A percentile compares a stretch with the other conserved stretches of the same genome.
phyloP scores from a whole-genome alignment of 257 asterid genomes.

The Orobanche coerulescens region DNA sequence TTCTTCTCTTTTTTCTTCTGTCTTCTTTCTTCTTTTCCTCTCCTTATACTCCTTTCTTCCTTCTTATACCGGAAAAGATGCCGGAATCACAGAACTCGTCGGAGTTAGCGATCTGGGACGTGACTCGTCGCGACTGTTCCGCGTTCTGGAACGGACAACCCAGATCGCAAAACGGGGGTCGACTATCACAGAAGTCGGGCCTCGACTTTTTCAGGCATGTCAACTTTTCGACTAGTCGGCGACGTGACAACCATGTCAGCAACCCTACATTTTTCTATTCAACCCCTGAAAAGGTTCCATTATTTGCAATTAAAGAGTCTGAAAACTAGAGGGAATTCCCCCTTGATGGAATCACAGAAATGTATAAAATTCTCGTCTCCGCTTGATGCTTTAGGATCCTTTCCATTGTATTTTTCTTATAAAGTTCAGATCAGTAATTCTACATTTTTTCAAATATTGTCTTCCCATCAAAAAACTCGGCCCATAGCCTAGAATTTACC shows the following conservation, averaged over 20 bases:
- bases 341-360: neutral
- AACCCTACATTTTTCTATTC: neutral
- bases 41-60: no score
- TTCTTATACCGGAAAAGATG: no score
- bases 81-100: no score
- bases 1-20: no score
- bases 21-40: no score
- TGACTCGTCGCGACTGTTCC: no score
- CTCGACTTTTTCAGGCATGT: no score
- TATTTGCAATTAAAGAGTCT: neutral
- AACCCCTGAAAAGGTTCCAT: neutral
- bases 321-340: neutral
- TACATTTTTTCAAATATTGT: neutral
- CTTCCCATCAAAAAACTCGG: neutral
- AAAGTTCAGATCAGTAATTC: neutral
- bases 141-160: no score
- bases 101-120: no score
- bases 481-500: constrained; percentile 4
- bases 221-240: no score
- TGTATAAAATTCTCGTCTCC: neutral
- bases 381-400: neutral
- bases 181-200: no score
- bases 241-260: neutral
- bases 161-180: no score
- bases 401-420: neutral